Conservation (phyloP, 345 rosid species). For the Syzygium jambos region DNA sequence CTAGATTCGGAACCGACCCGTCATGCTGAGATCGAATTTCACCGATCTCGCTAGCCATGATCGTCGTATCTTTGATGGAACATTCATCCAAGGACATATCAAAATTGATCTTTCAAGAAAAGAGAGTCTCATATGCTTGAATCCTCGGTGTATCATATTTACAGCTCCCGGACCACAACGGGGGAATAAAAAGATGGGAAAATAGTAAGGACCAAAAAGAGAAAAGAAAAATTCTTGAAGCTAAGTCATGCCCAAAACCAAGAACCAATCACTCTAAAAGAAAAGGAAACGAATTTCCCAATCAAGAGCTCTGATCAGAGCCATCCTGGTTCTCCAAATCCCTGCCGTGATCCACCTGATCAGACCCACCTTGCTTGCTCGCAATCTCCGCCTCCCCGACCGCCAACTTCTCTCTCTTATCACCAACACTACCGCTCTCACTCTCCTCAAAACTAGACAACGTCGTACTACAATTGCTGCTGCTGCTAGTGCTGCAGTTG, state of each 20-base stretch:
- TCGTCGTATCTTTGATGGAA: neutral
- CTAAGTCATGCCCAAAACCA: neutral
- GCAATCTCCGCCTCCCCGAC: neutral
- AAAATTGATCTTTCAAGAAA: neutral
- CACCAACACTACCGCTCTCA: slow-evolving; percentile 8
- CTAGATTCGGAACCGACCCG: neutral
- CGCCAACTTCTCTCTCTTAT: neutral
- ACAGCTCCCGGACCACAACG: neutral
- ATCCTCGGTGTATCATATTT: neutral
- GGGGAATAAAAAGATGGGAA: neutral
- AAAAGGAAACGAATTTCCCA: neutral
- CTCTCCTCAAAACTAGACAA: neutral
- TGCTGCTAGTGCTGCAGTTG: slow-evolving; percentile 23
- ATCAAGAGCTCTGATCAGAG: neutral
- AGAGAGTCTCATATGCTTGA: neutral
- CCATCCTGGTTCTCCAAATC: neutral
- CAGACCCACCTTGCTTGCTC: neutral
- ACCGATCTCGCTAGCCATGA: neutral
- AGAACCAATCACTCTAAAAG: neutral
- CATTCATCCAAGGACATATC: neutral
- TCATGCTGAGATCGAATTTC: neutral
- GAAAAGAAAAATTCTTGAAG: neutral
- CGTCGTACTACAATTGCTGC: slow-evolving; percentile 15
- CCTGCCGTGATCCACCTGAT: slow-evolving; percentile 1
- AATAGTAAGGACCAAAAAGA: neutral